phyloP scores from a whole-genome alignment of 805 yeast species.

The Nakazawaea laoshanensis region DNA sequence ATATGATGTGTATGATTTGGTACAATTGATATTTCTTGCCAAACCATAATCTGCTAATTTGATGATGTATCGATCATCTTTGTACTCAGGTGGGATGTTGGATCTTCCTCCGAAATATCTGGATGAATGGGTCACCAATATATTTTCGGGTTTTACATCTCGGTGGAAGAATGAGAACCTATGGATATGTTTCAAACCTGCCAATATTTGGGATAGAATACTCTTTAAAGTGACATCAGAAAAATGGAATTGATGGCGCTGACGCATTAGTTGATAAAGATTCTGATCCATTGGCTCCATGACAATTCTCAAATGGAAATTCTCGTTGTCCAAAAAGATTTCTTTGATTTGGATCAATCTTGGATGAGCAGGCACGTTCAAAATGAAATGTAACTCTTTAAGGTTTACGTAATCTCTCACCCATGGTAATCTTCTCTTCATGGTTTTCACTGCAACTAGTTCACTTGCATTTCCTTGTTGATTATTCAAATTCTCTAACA shows the following conservation, averaged over 20 bases:
- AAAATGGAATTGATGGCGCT: slow-evolving; percentile 45
- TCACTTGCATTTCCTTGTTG: slow-evolving; percentile 13
- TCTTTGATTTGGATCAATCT: slow-evolving; percentile 71
- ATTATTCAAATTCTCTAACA: slow-evolving; percentile 35
- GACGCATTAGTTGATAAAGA: slow-evolving; percentile 66
- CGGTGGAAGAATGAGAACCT: slow-evolving; percentile 64
- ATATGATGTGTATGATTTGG: slow-evolving; percentile 58
- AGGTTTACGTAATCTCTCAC: slow-evolving; percentile 49
- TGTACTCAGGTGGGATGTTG: slow-evolving; percentile 30
- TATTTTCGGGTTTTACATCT: slow-evolving; percentile 91
- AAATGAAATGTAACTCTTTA: slow-evolving; percentile 61
- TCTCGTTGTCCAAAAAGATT: slow-evolving; percentile 59
- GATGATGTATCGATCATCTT: slow-evolving; percentile 43
- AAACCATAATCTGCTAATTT: slow-evolving; percentile 79
- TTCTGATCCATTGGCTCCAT: slow-evolving; percentile 88
- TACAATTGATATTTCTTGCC: slow-evolving; percentile 50
- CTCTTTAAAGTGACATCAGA: slow-evolving; percentile 54
- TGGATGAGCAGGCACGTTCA: slow-evolving; percentile 62
- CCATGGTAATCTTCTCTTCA: slow-evolving; percentile 48
- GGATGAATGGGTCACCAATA: slow-evolving; percentile 54
- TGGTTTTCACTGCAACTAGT: slow-evolving; percentile 75
- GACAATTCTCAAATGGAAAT: slow-evolving; percentile 62
- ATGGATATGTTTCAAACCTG: slow-evolving; percentile 81
- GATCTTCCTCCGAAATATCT: slow-evolving; percentile 39
- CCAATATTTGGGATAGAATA: slow-evolving; percentile 60